Conservation (phyloP, 2,329 filamentous ascomycete genomes). For the Epichloe sibirici region DNA sequence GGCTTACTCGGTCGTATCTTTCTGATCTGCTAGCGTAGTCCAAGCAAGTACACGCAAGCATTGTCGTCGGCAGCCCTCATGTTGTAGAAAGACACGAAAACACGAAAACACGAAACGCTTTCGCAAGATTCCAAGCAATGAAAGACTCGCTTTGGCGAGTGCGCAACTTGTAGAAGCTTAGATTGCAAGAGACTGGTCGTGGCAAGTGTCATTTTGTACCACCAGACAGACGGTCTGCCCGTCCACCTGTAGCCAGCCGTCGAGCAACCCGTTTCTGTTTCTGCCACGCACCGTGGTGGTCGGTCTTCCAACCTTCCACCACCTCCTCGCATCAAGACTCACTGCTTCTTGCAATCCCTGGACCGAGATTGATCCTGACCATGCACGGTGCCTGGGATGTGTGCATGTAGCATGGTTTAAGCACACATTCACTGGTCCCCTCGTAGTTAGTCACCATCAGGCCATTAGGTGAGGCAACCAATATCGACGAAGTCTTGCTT, state of each 20-base stretch:
- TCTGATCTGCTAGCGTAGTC: not conserved
- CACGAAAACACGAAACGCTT: not conserved
- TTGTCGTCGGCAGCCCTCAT: too few species aligned
- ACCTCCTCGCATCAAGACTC: not conserved
- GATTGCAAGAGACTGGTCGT: not conserved
- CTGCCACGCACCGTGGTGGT: not conserved
- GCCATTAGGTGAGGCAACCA: not conserved
- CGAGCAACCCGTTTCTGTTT: not conserved
- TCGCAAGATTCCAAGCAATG: not conserved
- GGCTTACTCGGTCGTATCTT: not conserved
- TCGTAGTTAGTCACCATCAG: not conserved
- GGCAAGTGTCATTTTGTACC: not conserved
- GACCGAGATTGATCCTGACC: too few species aligned
- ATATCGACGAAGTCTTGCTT: too few species aligned
- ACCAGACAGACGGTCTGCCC: not conserved
- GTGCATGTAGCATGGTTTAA: not conserved
- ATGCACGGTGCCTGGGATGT: not conserved
- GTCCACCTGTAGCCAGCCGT: conserved; percentile 4
- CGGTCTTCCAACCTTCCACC: not conserved
- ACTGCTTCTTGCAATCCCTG: not conserved
- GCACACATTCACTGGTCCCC: not conserved
- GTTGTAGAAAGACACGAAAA: not conserved
- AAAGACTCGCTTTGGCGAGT: not conserved
- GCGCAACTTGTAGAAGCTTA: not conserved
- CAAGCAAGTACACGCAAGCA: not conserved